Conservation (phyloP, 2,329 filamentous ascomycete species). For the Acarospora socialis region DNA sequence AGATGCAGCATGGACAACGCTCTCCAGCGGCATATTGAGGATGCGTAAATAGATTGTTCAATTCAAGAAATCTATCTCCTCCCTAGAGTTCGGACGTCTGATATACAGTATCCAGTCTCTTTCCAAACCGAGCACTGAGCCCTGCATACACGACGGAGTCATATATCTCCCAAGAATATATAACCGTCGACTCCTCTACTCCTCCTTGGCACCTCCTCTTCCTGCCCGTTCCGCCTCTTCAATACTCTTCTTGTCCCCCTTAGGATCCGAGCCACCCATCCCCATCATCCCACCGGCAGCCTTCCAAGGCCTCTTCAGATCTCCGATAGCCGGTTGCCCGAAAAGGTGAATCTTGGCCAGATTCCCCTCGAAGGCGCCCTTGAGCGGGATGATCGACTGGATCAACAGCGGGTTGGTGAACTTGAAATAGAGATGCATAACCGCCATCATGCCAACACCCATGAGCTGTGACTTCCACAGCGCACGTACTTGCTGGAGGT, state of each 20-base stretch:
- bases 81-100: too few species aligned
- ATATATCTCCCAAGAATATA: too few species aligned
- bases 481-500: constrained; percentile 67
- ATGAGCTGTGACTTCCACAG: constrained; percentile 85
- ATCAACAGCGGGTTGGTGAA: constrained; percentile 99
- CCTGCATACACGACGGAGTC: too few species aligned
- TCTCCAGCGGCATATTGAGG: too few species aligned
- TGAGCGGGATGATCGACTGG: constrained; percentile 96
- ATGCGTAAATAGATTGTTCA: too few species aligned
- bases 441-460: constrained; percentile 93
- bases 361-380: constrained; percentile 90
- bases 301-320: constrained; percentile 96
- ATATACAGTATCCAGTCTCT: too few species aligned
- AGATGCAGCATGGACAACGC: too few species aligned
- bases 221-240: constrained; percentile 36
- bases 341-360: constrained; percentile 90
- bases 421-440: constrained; percentile 99
- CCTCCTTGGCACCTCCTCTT: constrained; percentile 36
- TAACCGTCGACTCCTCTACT: too few species aligned
- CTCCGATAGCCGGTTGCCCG: constrained; percentile 71
- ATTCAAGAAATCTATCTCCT: too few species aligned
- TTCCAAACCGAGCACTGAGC: too few species aligned
- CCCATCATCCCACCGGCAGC: constrained; percentile 67
- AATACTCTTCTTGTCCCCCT: constrained; percentile 78
- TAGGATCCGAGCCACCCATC: constrained; percentile 52